These are phyloP conservation scores for Diaporthe destruens DNA, from an alignment of 2,329 filamentous ascomycete genomes.

Conservation along the genomic window DNA sequence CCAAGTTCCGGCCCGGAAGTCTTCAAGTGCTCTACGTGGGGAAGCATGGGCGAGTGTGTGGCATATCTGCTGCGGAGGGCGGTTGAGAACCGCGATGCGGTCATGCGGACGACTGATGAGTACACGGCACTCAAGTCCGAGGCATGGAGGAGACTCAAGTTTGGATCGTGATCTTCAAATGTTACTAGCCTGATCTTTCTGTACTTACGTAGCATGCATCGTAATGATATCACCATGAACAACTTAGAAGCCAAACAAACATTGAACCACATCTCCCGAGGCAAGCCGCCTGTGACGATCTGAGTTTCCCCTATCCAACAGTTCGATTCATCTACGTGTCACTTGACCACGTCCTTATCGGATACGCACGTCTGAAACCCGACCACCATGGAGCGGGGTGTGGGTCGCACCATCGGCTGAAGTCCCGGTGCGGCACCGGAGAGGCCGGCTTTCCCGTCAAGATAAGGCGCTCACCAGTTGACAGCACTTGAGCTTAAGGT, in stretches of 20 bases:
- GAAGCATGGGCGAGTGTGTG: slow-evolving; percentile 54
- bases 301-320: background rate
- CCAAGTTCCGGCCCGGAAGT: slow-evolving; percentile 48
- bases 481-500: background rate
- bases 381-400: background rate
- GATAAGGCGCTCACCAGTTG: slow-evolving; percentile 2
- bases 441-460: slow-evolving; percentile 10
- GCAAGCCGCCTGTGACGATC: slow-evolving; percentile 1
- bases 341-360: background rate
- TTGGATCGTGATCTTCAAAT: slow-evolving; percentile 1
- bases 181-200: background rate
- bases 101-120: slow-evolving; percentile 46
- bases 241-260: no score
- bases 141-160: slow-evolving; percentile 39
- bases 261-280: background rate
- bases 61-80: slow-evolving; percentile 54
- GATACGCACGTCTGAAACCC: no score
- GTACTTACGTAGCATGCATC: background rate
- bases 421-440: slow-evolving; percentile 14
- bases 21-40: slow-evolving; percentile 58
- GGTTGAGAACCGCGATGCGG: slow-evolving; percentile 56
- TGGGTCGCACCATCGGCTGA: slow-evolving; percentile 3
- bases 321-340: background rate
- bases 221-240: background rate
- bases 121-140: slow-evolving; percentile 46